Base-by-base conservation (phyloP, 139 green algal genomes). In the Yamagishiella unicocca region DNA sequence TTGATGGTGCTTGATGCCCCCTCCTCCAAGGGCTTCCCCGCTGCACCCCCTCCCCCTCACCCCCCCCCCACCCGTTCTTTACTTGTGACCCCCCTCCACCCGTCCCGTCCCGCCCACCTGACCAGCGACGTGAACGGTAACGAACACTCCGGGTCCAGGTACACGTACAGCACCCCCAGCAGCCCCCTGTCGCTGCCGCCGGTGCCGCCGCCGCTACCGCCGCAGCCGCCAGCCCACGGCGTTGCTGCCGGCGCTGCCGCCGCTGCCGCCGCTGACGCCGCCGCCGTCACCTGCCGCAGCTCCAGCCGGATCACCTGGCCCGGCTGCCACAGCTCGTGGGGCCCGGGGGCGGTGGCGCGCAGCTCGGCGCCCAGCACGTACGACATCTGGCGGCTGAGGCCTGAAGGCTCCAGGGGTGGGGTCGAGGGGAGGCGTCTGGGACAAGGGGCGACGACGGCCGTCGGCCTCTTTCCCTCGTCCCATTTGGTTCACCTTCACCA, bases 81-180 rank as follows among this genome's bases (percentile, higher is more conserved):
- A n/a, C n/a, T n/a, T n/a, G n/a, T n/a, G n/a, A n/a, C n/a, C n/a
- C n/a, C n/a, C n/a, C n/a, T n/a, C n/a, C n/a, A n/a, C n/a, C n/a
- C n/a, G n/a, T n/a, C n/a, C n/a, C n/a, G n/a, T n/a, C 42, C 25
- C 29, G 35, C 77, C 8, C 61, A 85, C 79, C 79, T 76, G 61
- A 85, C 29, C 14, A 85, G 61, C 1, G 25, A 2, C 6, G 79
- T 85, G 62, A 43, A 76, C 24, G 79, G 79, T 61, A 75, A 24
- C 0, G 10, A 29, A 42, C 61, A 75, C 2, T 62, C 61, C 2
- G 79, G 42, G 43, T 85, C 79, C 33, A 85, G 3, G 38, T 46
- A 75, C 38, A 85, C 38, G 42, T 85, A 85, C 61, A 85, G 0
- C 58, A 85, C 79, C 6, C 79, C 79, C 61, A 85, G 29, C 58